These are phyloP conservation scores for Talaromyces trachyspermus DNA, from an alignment of 495 filamentous ascomycete genomes.

Conservation along the genomic window DNA sequence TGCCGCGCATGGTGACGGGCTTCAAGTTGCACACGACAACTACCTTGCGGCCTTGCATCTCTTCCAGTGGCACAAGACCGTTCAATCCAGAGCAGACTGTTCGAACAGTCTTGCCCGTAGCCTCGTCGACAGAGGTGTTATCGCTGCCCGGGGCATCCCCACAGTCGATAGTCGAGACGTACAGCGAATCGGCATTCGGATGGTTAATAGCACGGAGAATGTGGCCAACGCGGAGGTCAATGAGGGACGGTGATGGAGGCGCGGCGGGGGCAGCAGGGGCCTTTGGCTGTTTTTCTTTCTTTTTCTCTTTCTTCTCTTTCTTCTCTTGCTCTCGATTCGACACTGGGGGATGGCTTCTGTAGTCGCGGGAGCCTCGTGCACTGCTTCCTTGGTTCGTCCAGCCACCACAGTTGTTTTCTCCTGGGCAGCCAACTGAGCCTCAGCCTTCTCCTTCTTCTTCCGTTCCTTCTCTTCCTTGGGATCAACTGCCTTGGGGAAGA, in stretches of 20 bases:
- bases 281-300: constrained; percentile 62
- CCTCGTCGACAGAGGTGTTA: constrained; percentile 67
- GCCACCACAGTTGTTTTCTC: constrained; percentile 31
- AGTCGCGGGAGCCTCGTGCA: constrained; percentile 31
- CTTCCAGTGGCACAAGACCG: constrained; percentile 81
- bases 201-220: constrained; percentile 92
- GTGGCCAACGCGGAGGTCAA: constrained; percentile 93
- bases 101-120: constrained; percentile 79
- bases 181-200: constrained; percentile 93
- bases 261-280: constrained; percentile 55
- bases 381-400: constrained; percentile 35
- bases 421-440: constrained; percentile 36
- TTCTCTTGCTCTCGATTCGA: constrained; percentile 24
- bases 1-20: constrained; percentile 96
- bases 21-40: constrained; percentile 95
- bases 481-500: constrained; percentile 72
- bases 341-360: constrained; percentile 36
- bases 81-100: constrained; percentile 96
- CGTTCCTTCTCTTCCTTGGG: constrained; percentile 85
- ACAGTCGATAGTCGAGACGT: constrained; percentile 92
- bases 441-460: constrained; percentile 79
- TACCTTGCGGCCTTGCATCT: constrained; percentile 95
- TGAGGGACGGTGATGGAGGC: constrained; percentile 71
- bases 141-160: constrained; percentile 81
- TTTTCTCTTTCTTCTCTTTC: constrained; percentile 78